A percentile compares a stretch with the other conserved stretches of the same genome.
Evolutionary conservation across 2,329 filamentous ascomycete species (phyloP).

Genomic region (Geosmithia morbida): DNA sequence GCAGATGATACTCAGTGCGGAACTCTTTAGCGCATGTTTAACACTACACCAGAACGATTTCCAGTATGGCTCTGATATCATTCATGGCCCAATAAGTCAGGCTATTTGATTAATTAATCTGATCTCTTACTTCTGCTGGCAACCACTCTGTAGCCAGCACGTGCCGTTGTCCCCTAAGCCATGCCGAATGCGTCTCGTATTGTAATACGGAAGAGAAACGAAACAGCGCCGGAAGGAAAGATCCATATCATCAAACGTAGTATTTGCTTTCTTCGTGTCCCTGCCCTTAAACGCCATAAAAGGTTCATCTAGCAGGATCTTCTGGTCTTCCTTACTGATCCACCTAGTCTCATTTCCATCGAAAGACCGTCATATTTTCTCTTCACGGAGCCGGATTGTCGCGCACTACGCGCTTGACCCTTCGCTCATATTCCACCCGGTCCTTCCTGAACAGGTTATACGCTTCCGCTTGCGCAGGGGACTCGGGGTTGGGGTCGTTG

Average conservation of each 20-base stretch:
- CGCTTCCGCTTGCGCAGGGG: conserved; percentile 89
- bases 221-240: neutral
- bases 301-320: neutral
- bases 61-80: too few species aligned
- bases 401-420: conserved; percentile 72
- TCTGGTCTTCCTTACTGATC: neutral
- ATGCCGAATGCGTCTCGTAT: neutral
- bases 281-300: neutral
- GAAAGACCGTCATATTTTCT: neutral
- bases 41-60: neutral
- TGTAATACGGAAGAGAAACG: neutral
- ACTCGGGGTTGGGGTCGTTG: conserved; percentile 93
- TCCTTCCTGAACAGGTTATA: conserved; percentile 97
- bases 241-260: neutral
- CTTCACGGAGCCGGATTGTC: conserved; percentile 68
- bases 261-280: neutral
- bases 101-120: too few species aligned
- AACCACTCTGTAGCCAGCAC: neutral
- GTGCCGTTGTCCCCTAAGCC: too few species aligned
- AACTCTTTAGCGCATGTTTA: neutral
- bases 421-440: conserved; percentile 70
- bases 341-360: neutral
- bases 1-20: neutral
- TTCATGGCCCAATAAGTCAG: neutral
- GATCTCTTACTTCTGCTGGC: neutral